Evolutionary conservation across 768 basidiomycete genomes (phyloP).

Genomic region (Psilocybe cyanescens): DNA sequence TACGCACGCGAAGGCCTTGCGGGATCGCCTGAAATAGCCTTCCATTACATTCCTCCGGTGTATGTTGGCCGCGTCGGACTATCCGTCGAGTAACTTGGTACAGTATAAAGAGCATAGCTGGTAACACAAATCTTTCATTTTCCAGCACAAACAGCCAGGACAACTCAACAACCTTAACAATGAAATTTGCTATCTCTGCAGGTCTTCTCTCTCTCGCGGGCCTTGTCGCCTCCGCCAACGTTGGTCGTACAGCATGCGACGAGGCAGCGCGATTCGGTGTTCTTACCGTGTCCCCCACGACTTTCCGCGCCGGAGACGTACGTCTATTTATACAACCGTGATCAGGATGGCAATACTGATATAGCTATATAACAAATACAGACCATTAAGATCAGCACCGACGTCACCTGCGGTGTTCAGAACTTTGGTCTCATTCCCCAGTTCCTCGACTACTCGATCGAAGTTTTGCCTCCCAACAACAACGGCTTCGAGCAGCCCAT

Average conservation of each 20-base stretch:
- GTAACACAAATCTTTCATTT: neutral
- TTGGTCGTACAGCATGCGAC: neutral
- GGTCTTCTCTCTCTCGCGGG: constrained; percentile 1
- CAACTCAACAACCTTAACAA: neutral
- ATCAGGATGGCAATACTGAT: no score
- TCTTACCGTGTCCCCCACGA: constrained; percentile 2
- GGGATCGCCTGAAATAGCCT: neutral
- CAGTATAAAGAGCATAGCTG: neutral
- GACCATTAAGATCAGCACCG: constrained; percentile 6
- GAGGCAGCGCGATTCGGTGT: constrained; percentile 10
- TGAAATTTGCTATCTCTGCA: constrained; percentile 10
- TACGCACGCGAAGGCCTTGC: neutral
- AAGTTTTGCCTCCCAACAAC: constrained; percentile 4
- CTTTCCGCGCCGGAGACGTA: constrained; percentile 11
- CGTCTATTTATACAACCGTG: neutral
- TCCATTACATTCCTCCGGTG: neutral
- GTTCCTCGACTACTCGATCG: constrained; percentile 11
- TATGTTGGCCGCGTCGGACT: neutral
- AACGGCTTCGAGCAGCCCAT: constrained; percentile 13
- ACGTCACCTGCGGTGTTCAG: constrained; percentile 8
- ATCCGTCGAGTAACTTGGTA: neutral
- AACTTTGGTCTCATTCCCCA: constrained; percentile 3
- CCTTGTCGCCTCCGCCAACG: constrained; percentile 3
- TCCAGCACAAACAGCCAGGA: neutral
- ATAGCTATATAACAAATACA: neutral